Conservation (phyloP, 148 eudicot genomes). For the Vaccinium myrtillus region DNA sequence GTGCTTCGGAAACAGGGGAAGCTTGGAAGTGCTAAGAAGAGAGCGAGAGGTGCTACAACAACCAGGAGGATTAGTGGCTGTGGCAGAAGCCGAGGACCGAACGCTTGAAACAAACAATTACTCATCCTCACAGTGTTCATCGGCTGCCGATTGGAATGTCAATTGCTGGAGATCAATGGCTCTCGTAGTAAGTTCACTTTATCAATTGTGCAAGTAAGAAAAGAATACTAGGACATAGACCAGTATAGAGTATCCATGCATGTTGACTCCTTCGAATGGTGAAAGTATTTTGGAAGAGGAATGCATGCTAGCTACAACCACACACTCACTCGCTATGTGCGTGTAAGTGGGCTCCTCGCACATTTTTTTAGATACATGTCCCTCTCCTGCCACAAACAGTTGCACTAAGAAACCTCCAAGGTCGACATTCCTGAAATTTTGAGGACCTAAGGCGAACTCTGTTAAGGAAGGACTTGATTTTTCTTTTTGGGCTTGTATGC, state of each 20-base stretch:
- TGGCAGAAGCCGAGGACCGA: too few relatives aligned
- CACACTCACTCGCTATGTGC: too few relatives aligned
- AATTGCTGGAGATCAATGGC: not conserved
- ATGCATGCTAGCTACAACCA: too few relatives aligned
- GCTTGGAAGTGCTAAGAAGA: constrained; percentile 7
- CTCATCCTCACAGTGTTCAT: not conserved
- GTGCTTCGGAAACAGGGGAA: not conserved
- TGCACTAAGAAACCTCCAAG: too few relatives aligned
- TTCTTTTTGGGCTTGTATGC: too few relatives aligned
- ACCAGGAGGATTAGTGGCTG: too few relatives aligned
- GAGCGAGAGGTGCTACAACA: not conserved
- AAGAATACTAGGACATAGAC: not conserved
- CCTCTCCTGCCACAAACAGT: too few relatives aligned
- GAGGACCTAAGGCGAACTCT: not conserved
- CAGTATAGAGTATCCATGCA: not conserved
- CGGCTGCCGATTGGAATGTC: not conserved
- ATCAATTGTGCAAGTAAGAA: not conserved
- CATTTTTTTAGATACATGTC: not conserved
- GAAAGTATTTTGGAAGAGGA: not conserved
- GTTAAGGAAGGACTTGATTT: too few relatives aligned
- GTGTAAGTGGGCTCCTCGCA: too few relatives aligned
- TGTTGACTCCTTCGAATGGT: not conserved
- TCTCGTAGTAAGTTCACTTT: not conserved
- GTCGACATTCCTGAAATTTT: not conserved
- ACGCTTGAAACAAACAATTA: too few relatives aligned